Conservation (phyloP, 2,329 filamentous ascomycete species). For the Hypocreales sp. region DNA sequence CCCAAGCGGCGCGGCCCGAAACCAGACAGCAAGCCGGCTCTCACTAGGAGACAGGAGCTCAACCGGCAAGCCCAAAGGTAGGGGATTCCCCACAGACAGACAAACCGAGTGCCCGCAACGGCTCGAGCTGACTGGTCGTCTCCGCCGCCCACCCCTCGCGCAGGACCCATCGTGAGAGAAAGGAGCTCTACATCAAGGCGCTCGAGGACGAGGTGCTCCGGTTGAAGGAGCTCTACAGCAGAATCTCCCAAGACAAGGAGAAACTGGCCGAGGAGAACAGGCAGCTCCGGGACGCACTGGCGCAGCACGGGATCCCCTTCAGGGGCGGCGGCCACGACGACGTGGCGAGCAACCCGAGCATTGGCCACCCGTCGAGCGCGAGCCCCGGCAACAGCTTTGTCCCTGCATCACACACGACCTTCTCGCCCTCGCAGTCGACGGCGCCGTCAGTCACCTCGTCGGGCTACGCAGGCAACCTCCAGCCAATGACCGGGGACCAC, state of each 20-base stretch:
- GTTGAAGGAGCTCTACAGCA: conserved; percentile 71
- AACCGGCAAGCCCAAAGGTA: conserved; percentile 94
- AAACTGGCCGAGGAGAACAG: conserved; percentile 65
- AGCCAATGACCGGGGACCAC: conserved; percentile 16
- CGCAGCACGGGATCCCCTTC: conserved; percentile 33
- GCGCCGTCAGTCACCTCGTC: conserved; percentile 26
- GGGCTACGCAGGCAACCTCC: conserved; percentile 9
- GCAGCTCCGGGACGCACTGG: conserved; percentile 45
- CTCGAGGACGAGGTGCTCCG: conserved; percentile 84
- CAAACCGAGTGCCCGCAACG: neutral
- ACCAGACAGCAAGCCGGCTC: conserved; percentile 86
- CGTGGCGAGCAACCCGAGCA: conserved; percentile 27
- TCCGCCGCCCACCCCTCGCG: too few species aligned
- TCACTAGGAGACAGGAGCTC: conserved; percentile 82
- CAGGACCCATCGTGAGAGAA: conserved; percentile 91
- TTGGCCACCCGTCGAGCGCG: conserved; percentile 29
- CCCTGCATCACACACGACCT: conserved; percentile 25
- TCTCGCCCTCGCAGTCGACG: conserved; percentile 29
- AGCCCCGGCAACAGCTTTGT: conserved; percentile 47
- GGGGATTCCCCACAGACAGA: conserved; percentile 4
- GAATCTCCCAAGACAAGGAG: conserved; percentile 60
- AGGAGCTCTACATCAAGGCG: conserved; percentile 89
- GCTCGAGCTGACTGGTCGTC: too few species aligned
- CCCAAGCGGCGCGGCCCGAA: conserved; percentile 88
- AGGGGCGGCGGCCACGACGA: conserved; percentile 20